Evolutionary conservation across 495 filamentous ascomycete species (phyloP).

Genomic region (Cryomyces minteri): DNA sequence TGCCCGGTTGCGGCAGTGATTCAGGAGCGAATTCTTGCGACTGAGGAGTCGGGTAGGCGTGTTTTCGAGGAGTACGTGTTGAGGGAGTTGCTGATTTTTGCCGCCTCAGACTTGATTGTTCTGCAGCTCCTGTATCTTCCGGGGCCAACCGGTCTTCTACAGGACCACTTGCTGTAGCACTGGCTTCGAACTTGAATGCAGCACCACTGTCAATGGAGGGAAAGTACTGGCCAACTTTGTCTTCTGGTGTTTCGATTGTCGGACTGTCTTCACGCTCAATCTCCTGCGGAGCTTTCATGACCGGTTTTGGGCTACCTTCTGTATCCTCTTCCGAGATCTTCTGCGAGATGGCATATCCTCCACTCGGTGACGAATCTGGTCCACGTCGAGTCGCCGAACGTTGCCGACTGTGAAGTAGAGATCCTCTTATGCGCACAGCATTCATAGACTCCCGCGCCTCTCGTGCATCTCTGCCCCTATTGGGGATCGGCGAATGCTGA

Average conservation of each 20-base stretch:
- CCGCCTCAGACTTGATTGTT: neutral
- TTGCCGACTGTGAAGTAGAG: conserved; percentile 44
- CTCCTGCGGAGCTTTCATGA: conserved; percentile 18
- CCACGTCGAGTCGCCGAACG: conserved; percentile 31
- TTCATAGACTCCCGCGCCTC: conserved; percentile 85
- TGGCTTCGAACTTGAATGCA: neutral
- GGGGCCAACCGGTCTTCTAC: neutral
- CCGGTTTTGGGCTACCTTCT: conserved; percentile 24
- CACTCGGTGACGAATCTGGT: conserved; percentile 39
- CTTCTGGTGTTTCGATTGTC: conserved; percentile 36
- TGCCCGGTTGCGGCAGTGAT: conserved; percentile 57
- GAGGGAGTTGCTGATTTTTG: neutral
- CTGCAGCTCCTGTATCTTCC: neutral
- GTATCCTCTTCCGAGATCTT: conserved; percentile 48
- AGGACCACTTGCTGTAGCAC: neutral
- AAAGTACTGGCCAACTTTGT: conserved; percentile 26
- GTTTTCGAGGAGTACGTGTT: neutral
- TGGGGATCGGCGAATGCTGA: conserved; percentile 75
- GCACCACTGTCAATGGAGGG: conserved; percentile 17
- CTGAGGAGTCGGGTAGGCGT: conserved; percentile 14
- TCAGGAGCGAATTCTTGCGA: conserved; percentile 40
- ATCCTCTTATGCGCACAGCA: conserved; percentile 68
- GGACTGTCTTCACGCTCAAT: conserved; percentile 23
- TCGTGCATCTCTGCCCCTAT: conserved; percentile 69
- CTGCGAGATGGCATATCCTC: conserved; percentile 30